phyloP scores from a whole-genome alignment of 1,139 yeast genomes.

The Debaryomyces coudertii region DNA sequence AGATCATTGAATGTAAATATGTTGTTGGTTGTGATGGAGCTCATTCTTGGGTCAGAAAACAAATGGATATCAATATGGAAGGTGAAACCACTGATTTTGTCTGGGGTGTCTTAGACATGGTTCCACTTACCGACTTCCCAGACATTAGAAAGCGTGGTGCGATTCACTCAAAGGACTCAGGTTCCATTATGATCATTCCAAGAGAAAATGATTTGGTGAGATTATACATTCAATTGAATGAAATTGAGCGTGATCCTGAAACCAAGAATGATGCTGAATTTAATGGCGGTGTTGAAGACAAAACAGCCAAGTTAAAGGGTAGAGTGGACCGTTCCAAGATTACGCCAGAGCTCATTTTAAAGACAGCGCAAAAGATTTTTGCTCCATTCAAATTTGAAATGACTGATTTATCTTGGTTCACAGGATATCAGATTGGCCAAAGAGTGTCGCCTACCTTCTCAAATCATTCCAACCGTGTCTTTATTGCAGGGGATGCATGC shows the following conservation, averaged over 20 bases:
- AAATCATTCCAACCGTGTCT: constrained; percentile 29
- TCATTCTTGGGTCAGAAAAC: constrained; percentile 38
- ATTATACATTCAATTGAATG: constrained; percentile 26
- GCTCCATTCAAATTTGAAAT: constrained; percentile 33
- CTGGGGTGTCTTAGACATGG: constrained; percentile 42
- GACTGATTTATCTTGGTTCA: constrained; percentile 33
- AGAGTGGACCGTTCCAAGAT: constrained; percentile 32
- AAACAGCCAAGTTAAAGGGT: constrained; percentile 18
- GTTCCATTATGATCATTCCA: constrained; percentile 39
- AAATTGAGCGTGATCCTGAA: constrained; percentile 26
- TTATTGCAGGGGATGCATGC: constrained; percentile 43
- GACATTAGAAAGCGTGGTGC: constrained; percentile 38
- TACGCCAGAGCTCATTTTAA: constrained; percentile 30
- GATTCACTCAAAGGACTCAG: constrained; percentile 33
- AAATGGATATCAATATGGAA: constrained; percentile 22
- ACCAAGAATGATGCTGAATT: constrained; percentile 12
- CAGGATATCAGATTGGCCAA: constrained; percentile 42
- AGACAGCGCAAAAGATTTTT: constrained; percentile 32
- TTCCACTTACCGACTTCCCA: constrained; percentile 39
- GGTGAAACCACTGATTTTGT: constrained; percentile 40
- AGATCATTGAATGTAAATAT: constrained; percentile 32
- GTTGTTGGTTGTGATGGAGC: constrained; percentile 43
- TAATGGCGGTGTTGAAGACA: constrained; percentile 11
- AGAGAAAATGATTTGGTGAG: constrained; percentile 37
- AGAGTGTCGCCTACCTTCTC: constrained; percentile 27